Evolutionary conservation across 257 asterid species (phyloP).

Genomic region (Galeopsis tetrahit): DNA sequence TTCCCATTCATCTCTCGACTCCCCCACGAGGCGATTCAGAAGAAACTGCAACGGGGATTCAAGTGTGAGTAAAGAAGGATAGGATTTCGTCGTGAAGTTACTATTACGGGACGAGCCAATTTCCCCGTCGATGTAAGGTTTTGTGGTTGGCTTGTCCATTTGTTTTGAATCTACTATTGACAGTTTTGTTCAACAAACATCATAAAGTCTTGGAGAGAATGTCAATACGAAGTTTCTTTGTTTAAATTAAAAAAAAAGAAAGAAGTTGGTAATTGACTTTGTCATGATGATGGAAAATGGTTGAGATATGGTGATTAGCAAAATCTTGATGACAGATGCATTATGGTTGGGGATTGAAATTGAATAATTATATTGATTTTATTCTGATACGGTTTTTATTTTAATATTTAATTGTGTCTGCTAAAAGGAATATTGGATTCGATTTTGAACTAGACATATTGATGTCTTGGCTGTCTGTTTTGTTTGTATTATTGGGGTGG

Average conservation of each 20-base stretch:
- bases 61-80: not conserved
- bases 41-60: conserved; percentile 32
- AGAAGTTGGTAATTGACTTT: conserved; percentile 30
- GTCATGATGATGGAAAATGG: conserved; percentile 29
- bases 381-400: conserved; percentile 69
- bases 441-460: conserved; percentile 54
- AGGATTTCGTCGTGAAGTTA: not conserved
- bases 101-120: conserved; percentile 29
- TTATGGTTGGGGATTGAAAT: conserved; percentile 43
- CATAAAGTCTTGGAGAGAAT: conserved; percentile 24
- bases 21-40: conserved; percentile 57
- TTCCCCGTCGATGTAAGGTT: conserved; percentile 34
- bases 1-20: conserved; percentile 50
- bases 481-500: conserved; percentile 11
- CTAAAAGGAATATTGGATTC: conserved; percentile 70
- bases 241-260: not conserved
- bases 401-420: conserved; percentile 71
- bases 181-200: conserved; percentile 31
- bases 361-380: conserved; percentile 58
- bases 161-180: conserved; percentile 33
- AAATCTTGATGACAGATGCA: conserved; percentile 42
- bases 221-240: conserved; percentile 10
- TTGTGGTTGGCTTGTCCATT: conserved; percentile 40
- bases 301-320: conserved; percentile 33
- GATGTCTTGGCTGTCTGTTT: conserved; percentile 36